Percentiles rank a stretch among this genome's conserved stretches.
phyloP scores from a whole-genome alignment of 129 eudicot species.

The Arctium minus region DNA sequence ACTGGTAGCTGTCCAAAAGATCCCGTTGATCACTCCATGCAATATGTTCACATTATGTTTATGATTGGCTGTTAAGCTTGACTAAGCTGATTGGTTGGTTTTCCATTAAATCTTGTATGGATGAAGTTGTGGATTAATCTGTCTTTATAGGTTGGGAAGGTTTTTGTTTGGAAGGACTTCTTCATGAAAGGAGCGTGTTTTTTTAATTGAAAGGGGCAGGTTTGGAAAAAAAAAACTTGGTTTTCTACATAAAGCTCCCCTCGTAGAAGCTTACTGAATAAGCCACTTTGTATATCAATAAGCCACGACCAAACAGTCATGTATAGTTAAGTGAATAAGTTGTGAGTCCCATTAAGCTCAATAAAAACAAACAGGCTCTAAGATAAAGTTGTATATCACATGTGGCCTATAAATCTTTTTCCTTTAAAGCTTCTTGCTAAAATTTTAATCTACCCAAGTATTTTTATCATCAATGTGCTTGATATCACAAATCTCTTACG shows the following conservation, averaged over 20 bases:
- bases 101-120: background rate
- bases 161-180: background rate
- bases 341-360: background rate
- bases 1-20: background rate
- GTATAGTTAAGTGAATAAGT: background rate
- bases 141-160: too few relatives aligned
- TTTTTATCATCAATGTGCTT: background rate
- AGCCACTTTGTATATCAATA: background rate
- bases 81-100: background rate
- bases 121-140: background rate
- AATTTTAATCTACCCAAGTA: background rate
- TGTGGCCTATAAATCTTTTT: background rate
- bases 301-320: background rate
- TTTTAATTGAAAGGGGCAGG: too few relatives aligned
- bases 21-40: background rate
- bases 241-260: background rate
- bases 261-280: too few relatives aligned
- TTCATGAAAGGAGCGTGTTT: background rate
- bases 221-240: background rate
- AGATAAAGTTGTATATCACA: background rate
- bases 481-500: conserved; percentile 1
- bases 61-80: background rate
- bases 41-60: background rate
- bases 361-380: background rate
- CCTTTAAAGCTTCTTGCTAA: background rate